Conservation (phyloP, 441 rosid species). For the Eruca vesicaria region DNA sequence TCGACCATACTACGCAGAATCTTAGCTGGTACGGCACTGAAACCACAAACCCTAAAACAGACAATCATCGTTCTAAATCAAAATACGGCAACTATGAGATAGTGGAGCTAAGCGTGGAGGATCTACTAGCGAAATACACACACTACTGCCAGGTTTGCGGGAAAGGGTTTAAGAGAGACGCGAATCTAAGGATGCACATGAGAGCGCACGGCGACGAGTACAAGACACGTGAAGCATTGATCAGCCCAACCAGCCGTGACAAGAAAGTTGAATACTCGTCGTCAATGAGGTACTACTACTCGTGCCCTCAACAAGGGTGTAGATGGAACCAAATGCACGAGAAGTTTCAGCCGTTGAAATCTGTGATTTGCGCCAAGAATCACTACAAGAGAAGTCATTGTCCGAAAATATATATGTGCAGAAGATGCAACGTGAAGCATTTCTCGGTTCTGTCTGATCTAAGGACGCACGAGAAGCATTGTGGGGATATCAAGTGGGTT, state of each 20-base stretch:
- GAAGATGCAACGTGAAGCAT: slow-evolving; percentile 68
- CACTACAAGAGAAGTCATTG: slow-evolving; percentile 96
- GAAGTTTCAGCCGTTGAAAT: slow-evolving; percentile 87
- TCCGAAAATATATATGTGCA: slow-evolving; percentile 87
- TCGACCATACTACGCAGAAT: slow-evolving; percentile 13
- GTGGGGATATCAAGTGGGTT: slow-evolving; percentile 74
- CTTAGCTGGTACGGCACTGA: slow-evolving; percentile 38
- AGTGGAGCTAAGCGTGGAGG: slow-evolving; percentile 56
- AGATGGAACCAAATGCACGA: slow-evolving; percentile 80
- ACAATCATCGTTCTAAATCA: slow-evolving; percentile 14
- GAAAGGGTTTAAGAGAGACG: slow-evolving; percentile 89
- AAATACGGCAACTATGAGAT: slow-evolving; percentile 37
- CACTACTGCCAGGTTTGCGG: slow-evolving; percentile 83
- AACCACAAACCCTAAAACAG: slow-evolving; percentile 15
- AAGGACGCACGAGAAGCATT: slow-evolving; percentile 91
- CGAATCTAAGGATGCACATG: slow-evolving; percentile 95
- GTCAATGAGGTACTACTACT: slow-evolving; percentile 44
- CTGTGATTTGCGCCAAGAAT: slow-evolving; percentile 83
- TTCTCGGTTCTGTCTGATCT: slow-evolving; percentile 88
- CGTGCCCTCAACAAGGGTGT: slow-evolving; percentile 84
- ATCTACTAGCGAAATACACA: slow-evolving; percentile 76
- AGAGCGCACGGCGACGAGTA: slow-evolving; percentile 93
- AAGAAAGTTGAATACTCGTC: slow-evolving; percentile 10
- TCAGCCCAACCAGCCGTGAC: slow-evolving; percentile 42
- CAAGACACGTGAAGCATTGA: slow-evolving; percentile 68